These are phyloP conservation scores for Trichoderma lentiforme DNA, from an alignment of 2,329 filamentous ascomycete genomes.

Conservation along the genomic window DNA sequence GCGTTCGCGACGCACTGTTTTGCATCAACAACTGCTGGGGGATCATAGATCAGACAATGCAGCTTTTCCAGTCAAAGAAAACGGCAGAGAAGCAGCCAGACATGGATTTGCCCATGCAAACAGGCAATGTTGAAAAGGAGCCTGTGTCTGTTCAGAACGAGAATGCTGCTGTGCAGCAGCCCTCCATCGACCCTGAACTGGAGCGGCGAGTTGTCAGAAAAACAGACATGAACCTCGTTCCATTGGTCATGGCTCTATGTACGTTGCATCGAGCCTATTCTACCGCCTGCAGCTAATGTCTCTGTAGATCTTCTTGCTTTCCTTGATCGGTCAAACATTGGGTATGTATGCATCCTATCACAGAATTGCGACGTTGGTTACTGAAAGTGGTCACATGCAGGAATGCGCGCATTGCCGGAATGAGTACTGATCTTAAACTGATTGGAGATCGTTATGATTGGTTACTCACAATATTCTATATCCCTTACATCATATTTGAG, in stretches of 20 bases:
- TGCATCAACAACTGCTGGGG: background rate
- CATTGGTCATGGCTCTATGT: conserved; percentile 19
- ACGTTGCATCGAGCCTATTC: background rate
- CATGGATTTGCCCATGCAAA: background rate
- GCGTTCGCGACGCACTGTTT: background rate
- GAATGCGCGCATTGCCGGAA: conserved; percentile 27
- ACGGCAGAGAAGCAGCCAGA: background rate
- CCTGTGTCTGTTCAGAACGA: background rate
- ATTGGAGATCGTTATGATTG: conserved; percentile 25
- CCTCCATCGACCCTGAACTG: conserved; percentile 22
- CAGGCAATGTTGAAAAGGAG: background rate
- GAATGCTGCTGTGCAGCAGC: conserved; percentile 15
- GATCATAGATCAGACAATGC: background rate
- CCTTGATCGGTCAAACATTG: conserved; percentile 24
- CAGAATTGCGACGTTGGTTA: background rate
- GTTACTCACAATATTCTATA: conserved; percentile 29
- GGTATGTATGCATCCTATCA: conserved; percentile 13
- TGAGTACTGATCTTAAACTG: conserved; percentile 22
- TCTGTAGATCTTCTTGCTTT: conserved; percentile 22
- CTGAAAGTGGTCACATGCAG: background rate
- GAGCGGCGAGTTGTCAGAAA: conserved; percentile 22
- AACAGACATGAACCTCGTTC: conserved; percentile 20
- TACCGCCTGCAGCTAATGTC: background rate
- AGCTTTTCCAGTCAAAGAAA: background rate
- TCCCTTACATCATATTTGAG: conserved; percentile 27